Evolutionary conservation across 2,329 filamentous ascomycete species (phyloP).

Genomic region (Xylariaceae sp.): DNA sequence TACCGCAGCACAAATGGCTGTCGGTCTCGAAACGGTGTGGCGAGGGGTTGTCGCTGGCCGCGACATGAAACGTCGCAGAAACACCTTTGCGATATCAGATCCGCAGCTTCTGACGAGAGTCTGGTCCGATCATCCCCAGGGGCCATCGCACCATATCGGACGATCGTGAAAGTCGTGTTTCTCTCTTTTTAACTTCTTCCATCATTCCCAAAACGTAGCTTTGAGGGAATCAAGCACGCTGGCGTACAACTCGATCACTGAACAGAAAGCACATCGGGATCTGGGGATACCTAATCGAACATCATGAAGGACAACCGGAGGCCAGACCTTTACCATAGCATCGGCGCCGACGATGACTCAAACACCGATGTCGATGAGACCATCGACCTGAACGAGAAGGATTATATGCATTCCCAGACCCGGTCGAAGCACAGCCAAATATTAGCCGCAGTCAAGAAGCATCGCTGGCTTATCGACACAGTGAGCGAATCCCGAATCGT

Average conservation of each 20-base stretch:
- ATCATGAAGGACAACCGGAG: slow-evolving; percentile 7
- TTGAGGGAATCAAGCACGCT: too few species aligned
- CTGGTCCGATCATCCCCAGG: slow-evolving; percentile 4
- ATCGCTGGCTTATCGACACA: slow-evolving; percentile 30
- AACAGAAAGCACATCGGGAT: too few species aligned
- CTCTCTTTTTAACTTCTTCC: not conserved
- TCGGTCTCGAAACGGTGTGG: too few species aligned
- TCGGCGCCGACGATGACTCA: slow-evolving; percentile 17
- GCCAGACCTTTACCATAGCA: slow-evolving; percentile 7
- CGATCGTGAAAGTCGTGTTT: not conserved
- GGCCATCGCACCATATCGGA: slow-evolving; percentile 7
- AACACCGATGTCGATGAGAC: slow-evolving; percentile 23
- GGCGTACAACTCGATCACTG: too few species aligned
- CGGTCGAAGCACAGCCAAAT: slow-evolving; percentile 9
- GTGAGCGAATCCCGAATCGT: too few species aligned
- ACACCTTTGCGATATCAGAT: slow-evolving; percentile 2
- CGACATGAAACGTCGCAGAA: slow-evolving; percentile 9
- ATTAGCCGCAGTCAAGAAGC: slow-evolving; percentile 14
- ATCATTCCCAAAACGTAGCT: too few species aligned
- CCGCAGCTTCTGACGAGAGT: not conserved
- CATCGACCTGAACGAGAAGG: slow-evolving; percentile 25
- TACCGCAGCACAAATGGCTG: too few species aligned
- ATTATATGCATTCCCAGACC: slow-evolving; percentile 18
- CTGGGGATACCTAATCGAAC: not conserved
- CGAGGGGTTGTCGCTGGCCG: not conserved